phyloP scores from a whole-genome alignment of 768 basidiomycete species.

The Xerocomellus amylosporus region DNA sequence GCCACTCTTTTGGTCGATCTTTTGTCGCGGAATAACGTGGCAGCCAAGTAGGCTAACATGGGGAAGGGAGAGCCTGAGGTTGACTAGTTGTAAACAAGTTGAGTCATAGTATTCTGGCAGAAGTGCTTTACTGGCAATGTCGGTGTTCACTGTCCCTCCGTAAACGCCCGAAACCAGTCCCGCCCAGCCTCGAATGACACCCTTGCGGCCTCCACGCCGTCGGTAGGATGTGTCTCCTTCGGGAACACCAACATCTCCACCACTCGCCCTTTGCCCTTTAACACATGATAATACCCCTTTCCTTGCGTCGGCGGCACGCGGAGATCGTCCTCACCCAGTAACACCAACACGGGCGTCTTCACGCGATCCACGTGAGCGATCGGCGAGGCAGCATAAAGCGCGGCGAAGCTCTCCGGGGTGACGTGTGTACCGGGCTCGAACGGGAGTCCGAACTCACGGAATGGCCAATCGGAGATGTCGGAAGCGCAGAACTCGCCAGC shows the following conservation, averaged over 20 bases:
- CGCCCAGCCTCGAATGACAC: conserved; percentile 50
- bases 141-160: background rate
- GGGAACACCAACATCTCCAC: conserved; percentile 63
- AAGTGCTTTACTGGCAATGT: too few relatives aligned
- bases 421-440: conserved; percentile 40
- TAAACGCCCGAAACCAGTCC: conserved; percentile 46
- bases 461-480: conserved; percentile 71
- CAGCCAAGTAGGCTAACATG: too few relatives aligned
- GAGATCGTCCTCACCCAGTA: conserved; percentile 59
- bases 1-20: too few relatives aligned
- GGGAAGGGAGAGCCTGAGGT: too few relatives aligned
- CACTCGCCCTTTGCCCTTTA: conserved; percentile 44
- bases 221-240: conserved; percentile 60
- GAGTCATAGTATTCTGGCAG: too few relatives aligned
- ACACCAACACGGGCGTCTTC: conserved; percentile 51
- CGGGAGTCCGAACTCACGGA: conserved; percentile 39
- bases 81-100: too few relatives aligned
- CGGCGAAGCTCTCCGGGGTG: conserved; percentile 42
- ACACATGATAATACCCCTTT: conserved; percentile 59
- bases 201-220: conserved; percentile 59
- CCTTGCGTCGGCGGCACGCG: conserved; percentile 65
- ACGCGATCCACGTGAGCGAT: conserved; percentile 53
- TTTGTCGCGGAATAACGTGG: too few relatives aligned
- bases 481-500: conserved; percentile 51
- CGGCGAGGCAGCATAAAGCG: conserved; percentile 52